A percentile compares a stretch with the other conserved stretches of the same genome.
Conservation (phyloP, 768 basidiomycete species). For the Termitomyces sp. region DNA sequence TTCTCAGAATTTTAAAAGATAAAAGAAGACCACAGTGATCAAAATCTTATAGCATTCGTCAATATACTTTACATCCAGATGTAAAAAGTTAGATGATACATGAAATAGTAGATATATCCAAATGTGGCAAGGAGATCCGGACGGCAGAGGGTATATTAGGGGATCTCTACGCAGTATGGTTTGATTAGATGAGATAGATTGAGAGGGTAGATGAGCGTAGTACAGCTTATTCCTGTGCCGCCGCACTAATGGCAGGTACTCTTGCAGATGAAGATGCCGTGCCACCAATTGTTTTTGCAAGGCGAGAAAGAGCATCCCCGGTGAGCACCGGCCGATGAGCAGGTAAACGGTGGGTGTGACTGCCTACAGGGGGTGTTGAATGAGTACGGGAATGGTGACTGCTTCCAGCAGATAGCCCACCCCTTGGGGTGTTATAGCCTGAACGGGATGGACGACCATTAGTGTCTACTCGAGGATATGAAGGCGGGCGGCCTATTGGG, state of each 20-base stretch:
- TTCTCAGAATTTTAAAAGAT: neutral
- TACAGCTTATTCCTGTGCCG: slow-evolving; percentile 22
- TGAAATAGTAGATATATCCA: slow-evolving; percentile 3
- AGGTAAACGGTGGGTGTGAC: slow-evolving; percentile 32
- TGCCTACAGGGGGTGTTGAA: slow-evolving; percentile 54
- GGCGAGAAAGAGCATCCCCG: slow-evolving; percentile 62
- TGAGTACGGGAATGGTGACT: slow-evolving; percentile 56
- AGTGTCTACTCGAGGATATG: slow-evolving; percentile 25
- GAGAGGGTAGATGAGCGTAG: neutral
- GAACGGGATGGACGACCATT: slow-evolving; percentile 35
- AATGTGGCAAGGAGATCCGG: neutral
- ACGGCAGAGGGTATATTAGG: slow-evolving; percentile 1
- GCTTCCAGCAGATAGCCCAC: slow-evolving; percentile 24
- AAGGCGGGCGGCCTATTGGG: slow-evolving; percentile 44
- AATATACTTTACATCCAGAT: slow-evolving; percentile 17
- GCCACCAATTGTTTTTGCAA: slow-evolving; percentile 59
- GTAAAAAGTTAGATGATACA: slow-evolving; percentile 10
- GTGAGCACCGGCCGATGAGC: slow-evolving; percentile 66
- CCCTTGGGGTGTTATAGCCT: slow-evolving; percentile 41
- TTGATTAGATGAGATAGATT: neutral
- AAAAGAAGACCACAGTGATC: no score
- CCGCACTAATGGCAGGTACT: slow-evolving; percentile 15
- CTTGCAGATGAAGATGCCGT: slow-evolving; percentile 21
- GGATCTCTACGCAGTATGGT: neutral
- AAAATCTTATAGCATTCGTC: neutral